These are phyloP conservation scores for Botrytis galanthina DNA, from an alignment of 2,329 filamentous ascomycete species.

Conservation along the genomic window DNA sequence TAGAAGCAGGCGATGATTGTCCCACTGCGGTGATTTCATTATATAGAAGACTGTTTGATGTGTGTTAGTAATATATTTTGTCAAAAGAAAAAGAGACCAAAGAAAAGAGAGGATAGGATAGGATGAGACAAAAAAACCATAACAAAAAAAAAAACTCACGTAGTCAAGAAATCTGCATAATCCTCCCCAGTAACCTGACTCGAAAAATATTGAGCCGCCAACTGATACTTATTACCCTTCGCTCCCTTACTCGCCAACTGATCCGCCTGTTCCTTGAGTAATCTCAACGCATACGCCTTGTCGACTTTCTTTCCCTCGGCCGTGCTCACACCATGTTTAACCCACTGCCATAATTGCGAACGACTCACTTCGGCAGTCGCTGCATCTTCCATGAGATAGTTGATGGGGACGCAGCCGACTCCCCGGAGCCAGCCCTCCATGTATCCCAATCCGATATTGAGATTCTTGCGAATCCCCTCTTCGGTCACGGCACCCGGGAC, in stretches of 20 bases:
- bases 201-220: constrained; percentile 90
- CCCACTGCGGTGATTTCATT: constrained; percentile 81
- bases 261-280: constrained; percentile 83
- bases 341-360: constrained; percentile 96
- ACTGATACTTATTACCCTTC: constrained; percentile 86
- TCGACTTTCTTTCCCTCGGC: constrained; percentile 89
- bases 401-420: constrained; percentile 94
- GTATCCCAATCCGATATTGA: constrained; percentile 93
- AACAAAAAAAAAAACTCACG: constrained; percentile 55
- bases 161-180: constrained; percentile 93
- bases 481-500: constrained; percentile 90
- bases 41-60: constrained; percentile 67
- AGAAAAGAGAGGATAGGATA: background rate
- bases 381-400: constrained; percentile 97
- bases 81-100: background rate
- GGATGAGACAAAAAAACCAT: background rate
- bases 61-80: background rate
- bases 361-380: constrained; percentile 95
- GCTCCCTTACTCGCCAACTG: constrained; percentile 70
- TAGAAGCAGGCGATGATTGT: constrained; percentile 36
- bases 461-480: constrained; percentile 93
- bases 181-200: constrained; percentile 94
- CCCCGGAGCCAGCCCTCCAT: constrained; percentile 99
- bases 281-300: constrained; percentile 82
- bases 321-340: constrained; percentile 69